Evolutionary conservation across 73 alveolate genomes (phyloP), one percentile per base, ranked within the genome.

Genomic region (Blepharisma stoltei): DNA sequence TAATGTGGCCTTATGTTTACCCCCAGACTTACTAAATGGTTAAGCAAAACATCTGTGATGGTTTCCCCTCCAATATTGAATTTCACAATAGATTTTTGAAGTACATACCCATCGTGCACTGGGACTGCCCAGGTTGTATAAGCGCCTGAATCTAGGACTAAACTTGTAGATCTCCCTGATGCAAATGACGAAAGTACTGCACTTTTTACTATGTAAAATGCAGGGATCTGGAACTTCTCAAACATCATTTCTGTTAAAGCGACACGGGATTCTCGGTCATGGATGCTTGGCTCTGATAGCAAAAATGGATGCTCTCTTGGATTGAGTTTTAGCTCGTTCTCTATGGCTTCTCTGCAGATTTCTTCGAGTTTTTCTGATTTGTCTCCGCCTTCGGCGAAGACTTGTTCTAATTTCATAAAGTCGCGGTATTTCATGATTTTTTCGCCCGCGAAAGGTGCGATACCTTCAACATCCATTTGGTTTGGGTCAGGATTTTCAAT

Each of bases 71-170:
- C 99, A 48, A 96, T 84, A 69, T 88, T 92, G 82, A 88, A 88
- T 82, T 94, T 93, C 52, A 89, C 78, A 48, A 90, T 80, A 52
- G 95, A 80, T 78, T 95, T 95, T 65, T 84, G 81, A n/a, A 95
- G 87, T 54, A 91, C 95, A 90, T 91, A 96, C 23, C 99, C 99
- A 78, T 96, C 99, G 82, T 86, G 95, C 44, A 95, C 97, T 11
- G 98, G 97, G 27, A 95, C 89, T n/a, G 97, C 95, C 70, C 82
- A 90, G 3, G 99, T 95, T 9, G 81, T 67, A 55, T 79, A 88
- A 49, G 91, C 96, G 8, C 99, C 99, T 25, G 96, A 89, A 85
- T 96, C 99, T 38, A 96, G 83, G 23, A 96, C 86, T 32, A 95
- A 71, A 32, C 98, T 97, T 7, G 98, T 93, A 1, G 99, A 86